Evolutionary conservation across 179 eudicot genomes (phyloP).

Genomic region (Nepenthes alata): DNA sequence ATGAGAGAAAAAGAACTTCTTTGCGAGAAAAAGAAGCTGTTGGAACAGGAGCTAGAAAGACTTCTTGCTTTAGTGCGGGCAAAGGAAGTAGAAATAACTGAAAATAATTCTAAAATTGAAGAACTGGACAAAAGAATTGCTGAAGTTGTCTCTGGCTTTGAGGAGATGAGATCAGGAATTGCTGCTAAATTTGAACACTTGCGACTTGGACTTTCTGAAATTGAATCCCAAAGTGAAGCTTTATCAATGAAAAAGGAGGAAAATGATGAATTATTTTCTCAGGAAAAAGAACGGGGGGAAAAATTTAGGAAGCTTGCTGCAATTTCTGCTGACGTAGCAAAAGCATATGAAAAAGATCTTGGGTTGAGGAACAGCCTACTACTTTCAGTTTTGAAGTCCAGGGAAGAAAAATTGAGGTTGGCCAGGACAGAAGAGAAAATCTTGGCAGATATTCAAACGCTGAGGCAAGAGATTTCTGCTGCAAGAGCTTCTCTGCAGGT

Average conservation of each 20-base stretch:
- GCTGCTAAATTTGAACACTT: conserved; percentile 27
- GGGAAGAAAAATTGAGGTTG: conserved; percentile 47
- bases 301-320: conserved; percentile 42
- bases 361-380: conserved; percentile 37
- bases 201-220: conserved; percentile 28
- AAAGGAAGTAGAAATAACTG: conserved; percentile 62
- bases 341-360: conserved; percentile 32
- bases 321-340: conserved; percentile 40
- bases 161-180: conserved; percentile 34
- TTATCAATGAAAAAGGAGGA: conserved; percentile 45
- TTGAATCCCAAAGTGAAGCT: conserved; percentile 34
- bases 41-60: conserved; percentile 45
- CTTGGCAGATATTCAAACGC: conserved; percentile 39
- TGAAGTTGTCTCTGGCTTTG: conserved; percentile 42
- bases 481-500: conserved; percentile 75
- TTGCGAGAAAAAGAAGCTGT: conserved; percentile 24
- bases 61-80: conserved; percentile 48
- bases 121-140: conserved; percentile 47
- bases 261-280: conserved; percentile 32
- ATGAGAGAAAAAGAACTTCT: conserved; percentile 48
- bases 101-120: conserved; percentile 39
- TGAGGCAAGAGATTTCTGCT: conserved; percentile 45
- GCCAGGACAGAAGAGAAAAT: conserved; percentile 46
- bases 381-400: conserved; percentile 32
- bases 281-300: conserved; percentile 32